phyloP scores from a whole-genome alignment of 306 rosid species.

The Cucumis cinereus region DNA sequence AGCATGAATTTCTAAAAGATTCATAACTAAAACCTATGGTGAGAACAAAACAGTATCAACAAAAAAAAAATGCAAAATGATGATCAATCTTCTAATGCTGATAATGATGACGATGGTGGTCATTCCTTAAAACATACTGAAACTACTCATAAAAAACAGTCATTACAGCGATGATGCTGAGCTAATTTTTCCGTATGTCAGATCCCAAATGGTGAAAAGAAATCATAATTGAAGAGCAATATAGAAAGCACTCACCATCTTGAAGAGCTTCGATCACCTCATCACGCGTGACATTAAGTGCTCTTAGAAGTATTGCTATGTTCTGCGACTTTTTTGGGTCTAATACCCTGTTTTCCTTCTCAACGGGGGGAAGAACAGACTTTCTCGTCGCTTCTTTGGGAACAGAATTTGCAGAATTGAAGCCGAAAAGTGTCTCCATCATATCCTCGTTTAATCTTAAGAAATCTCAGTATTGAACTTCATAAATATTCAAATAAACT shows the following conservation, averaged over 20 bases:
- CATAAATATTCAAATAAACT: not conserved
- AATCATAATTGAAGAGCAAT: not conserved
- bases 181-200: not conserved
- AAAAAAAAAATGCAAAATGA: not conserved
- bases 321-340: slow-evolving; percentile 97
- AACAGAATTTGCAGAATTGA: slow-evolving; percentile 36
- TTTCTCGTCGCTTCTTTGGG: slow-evolving; percentile 53
- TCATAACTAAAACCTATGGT: not conserved
- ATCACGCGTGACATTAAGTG: slow-evolving; percentile 82
- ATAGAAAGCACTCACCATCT: slow-evolving; percentile 49
- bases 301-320: slow-evolving; percentile 85
- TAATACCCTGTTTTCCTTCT: slow-evolving; percentile 64
- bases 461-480: not conserved
- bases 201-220: slow-evolving; percentile 2
- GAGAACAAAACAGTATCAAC: not conserved
- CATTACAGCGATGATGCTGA: not conserved
- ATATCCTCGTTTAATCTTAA: slow-evolving; percentile 87
- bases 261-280: slow-evolving; percentile 90
- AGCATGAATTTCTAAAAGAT: not conserved
- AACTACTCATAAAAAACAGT: not conserved
- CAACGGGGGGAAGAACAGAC: slow-evolving; percentile 61
- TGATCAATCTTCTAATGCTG: not conserved
- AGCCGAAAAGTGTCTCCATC: slow-evolving; percentile 92
- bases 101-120: not conserved
- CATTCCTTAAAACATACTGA: not conserved